Evolutionary conservation across 768 basidiomycete species (phyloP).

Genomic region (Hygrocybe punicea): DNA sequence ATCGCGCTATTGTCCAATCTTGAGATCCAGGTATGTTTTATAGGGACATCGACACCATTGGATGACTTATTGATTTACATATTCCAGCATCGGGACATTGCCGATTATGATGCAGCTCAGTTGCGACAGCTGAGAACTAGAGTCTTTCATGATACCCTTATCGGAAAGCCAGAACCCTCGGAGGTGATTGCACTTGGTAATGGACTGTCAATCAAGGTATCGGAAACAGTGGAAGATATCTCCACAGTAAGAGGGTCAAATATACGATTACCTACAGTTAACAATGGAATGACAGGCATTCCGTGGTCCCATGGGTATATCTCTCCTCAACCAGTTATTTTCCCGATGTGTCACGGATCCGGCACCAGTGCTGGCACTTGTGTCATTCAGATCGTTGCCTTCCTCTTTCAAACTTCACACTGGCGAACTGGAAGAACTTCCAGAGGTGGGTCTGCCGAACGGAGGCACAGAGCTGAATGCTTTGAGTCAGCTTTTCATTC

Average conservation of each 20-base stretch:
- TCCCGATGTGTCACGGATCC: background rate
- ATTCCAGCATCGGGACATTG: background rate
- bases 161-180: background rate
- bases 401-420: too few species aligned
- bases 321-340: background rate
- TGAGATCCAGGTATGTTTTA: background rate
- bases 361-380: background rate
- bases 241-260: background rate
- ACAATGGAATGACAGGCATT: background rate
- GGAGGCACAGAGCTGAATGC: background rate
- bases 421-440: background rate
- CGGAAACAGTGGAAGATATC: background rate
- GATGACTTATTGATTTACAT: background rate
- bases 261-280: background rate
- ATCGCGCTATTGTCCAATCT: background rate
- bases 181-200: background rate
- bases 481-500: background rate
- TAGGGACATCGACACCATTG: background rate
- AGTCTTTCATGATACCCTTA: background rate
- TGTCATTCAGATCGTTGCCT: background rate
- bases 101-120: background rate
- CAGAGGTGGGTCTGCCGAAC: background rate
- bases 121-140: background rate
- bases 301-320: background rate
- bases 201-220: background rate